Percentiles rank a stretch among this genome's conserved stretches.
Evolutionary conservation across 768 basidiomycete genomes (phyloP).

Genomic region (Termitomyces sp.): DNA sequence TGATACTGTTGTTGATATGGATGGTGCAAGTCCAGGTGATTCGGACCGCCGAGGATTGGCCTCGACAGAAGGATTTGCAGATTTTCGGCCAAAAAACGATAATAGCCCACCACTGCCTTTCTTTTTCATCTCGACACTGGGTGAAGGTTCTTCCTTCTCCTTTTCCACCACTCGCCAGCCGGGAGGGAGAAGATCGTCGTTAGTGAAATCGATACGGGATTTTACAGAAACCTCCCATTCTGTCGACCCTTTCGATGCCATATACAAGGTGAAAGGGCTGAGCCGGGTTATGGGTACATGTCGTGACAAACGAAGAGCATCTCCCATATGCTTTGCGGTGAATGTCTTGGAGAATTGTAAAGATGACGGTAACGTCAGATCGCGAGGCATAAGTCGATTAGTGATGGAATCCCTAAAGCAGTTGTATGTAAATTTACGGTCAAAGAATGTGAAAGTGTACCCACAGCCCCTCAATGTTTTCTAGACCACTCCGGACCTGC

Average conservation of each 20-base stretch:
- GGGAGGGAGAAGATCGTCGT: constrained; percentile 58
- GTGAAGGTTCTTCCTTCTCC: constrained; percentile 32
- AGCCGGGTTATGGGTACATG: constrained; percentile 47
- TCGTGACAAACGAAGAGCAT: constrained; percentile 62
- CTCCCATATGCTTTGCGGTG: constrained; percentile 54
- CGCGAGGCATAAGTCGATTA: constrained; percentile 46
- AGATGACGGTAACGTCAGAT: constrained; percentile 46
- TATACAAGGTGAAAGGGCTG: constrained; percentile 70
- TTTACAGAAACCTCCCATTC: constrained; percentile 75
- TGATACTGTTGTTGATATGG: constrained; percentile 4
- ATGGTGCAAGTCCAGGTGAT: constrained; percentile 12
- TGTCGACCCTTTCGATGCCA: constrained; percentile 68
- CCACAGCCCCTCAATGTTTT: constrained; percentile 59
- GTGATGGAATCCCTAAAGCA: constrained; percentile 35
- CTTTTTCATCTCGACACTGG: constrained; percentile 42
- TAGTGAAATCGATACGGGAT: constrained; percentile 41
- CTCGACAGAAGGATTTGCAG: constrained; percentile 12
- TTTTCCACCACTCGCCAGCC: constrained; percentile 75
- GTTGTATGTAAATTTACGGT: background rate
- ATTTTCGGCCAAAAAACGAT: constrained; percentile 64
- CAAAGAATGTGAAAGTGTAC: constrained; percentile 25
- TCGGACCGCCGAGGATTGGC: constrained; percentile 12
- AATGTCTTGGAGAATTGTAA: constrained; percentile 53
- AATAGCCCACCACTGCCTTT: constrained; percentile 57
- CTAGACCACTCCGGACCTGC: constrained; percentile 37